These are phyloP conservation scores for Pythium oligandrum DNA, from an alignment of 352 stramenopile species.

Conservation along the genomic window DNA sequence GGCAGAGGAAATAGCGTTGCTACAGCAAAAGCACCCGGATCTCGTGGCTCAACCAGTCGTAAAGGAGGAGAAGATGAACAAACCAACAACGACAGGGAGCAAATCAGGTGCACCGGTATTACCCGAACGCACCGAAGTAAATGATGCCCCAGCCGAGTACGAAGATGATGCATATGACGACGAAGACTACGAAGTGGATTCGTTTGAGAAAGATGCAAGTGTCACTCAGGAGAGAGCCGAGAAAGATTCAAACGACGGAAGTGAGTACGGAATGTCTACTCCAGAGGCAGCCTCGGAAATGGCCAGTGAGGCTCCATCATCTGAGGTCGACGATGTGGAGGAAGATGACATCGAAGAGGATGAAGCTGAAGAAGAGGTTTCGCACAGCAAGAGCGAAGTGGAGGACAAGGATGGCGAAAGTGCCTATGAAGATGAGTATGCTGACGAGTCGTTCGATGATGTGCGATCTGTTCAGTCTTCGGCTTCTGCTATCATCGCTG, in stretches of 20 bases:
- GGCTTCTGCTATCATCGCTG: constrained; percentile 6
- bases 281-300: no score
- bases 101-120: no score
- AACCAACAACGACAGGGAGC: not conserved
- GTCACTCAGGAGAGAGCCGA: no score
- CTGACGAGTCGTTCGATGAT: constrained; percentile 33
- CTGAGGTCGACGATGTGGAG: not conserved
- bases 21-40: constrained; percentile 26
- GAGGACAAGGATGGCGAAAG: constrained; percentile 2
- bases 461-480: constrained; percentile 9
- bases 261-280: no score
- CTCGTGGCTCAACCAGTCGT: constrained; percentile 2
- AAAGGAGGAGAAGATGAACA: not conserved
- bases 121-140: no score
- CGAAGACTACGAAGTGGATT: not conserved
- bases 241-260: no score
- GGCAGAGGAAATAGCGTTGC: constrained; percentile 20
- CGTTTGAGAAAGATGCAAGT: no score
- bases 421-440: constrained; percentile 10
- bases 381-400: not conserved
- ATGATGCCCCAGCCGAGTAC: not conserved
- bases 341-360: constrained; percentile 2
- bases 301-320: no score
- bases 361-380: not conserved
- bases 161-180: constrained; percentile 8